Evolutionary conservation across 352 stramenopile species (phyloP), one percentile per base, ranked within the genome.

Genomic region (Pythium myriotylum): DNA sequence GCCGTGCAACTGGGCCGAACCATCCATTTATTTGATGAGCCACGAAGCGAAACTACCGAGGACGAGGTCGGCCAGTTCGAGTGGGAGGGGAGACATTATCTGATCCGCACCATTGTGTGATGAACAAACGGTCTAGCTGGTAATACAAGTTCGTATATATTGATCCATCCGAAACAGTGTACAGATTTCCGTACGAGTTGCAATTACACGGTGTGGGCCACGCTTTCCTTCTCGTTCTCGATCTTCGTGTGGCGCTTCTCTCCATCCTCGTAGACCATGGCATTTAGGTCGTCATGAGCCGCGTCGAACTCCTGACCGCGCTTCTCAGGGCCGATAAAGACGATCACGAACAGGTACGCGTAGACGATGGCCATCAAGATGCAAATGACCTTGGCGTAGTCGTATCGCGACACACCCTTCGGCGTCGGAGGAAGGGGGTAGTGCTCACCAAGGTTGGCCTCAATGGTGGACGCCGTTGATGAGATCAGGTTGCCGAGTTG

Each of bases 1-100:
- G 84, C 84, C 0, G 83, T 92, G 2, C 82, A 92, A 41, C 66
- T 94, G 2, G 74, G 69, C 32, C 77, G 80, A 24, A 65, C 67
- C 29, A 91, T 94, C 42, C 59, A 81, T 10, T 59, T 94, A 17
- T 56, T 71, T 35, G 70, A 84, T 4, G 57, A 77, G n/a, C 1
- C 12, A 5, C 10, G 8, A 16, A 22, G 14, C 12, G 5, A 35
- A 19, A 45, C 1, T 2, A 19, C 40, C 24, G 39, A 45, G 12
- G 32, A 50, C 20, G 41, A 76, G 17, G 67, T 89, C 16, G 79
- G 79, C 17, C 70, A 83, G 17, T 85, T 91, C 32, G 67, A 76
- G 54, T 91, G 81, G 81, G 54, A 86, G 20, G 68, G 65, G 5
- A 23, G 68, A 24, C 43, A 22, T 20, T 85, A 73, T 58, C 56